phyloP scores from a whole-genome alignment of 2,329 filamentous ascomycete genomes.

The Pseudogymnoascus sp. region DNA sequence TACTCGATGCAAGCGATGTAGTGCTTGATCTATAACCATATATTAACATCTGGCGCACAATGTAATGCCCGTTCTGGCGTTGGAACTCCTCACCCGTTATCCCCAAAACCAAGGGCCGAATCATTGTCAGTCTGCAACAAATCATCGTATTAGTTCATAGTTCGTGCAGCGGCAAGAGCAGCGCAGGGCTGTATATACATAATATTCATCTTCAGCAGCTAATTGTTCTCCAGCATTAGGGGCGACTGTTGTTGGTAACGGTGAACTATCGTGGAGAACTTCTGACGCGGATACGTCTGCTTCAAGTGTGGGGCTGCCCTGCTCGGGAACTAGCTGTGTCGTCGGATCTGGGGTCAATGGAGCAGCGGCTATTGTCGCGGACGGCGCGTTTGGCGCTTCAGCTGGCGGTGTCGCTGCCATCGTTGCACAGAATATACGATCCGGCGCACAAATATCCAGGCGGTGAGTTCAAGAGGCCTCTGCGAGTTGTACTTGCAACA shows the following conservation, averaged over 20 bases:
- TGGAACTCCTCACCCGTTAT: background rate
- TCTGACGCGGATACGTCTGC: background rate
- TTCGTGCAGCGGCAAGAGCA: background rate
- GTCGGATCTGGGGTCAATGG: background rate
- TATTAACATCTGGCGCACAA: background rate
- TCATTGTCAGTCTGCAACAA: background rate
- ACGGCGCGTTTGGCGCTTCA: background rate
- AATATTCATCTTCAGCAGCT: background rate
- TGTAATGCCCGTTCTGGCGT: background rate
- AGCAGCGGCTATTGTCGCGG: background rate
- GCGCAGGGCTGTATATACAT: background rate
- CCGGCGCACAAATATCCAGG: background rate
- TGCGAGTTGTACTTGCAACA: background rate
- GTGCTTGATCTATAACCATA: conserved; percentile 11
- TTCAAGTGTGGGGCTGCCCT: background rate
- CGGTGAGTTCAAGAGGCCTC: background rate
- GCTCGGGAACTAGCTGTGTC: background rate
- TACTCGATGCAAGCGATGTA: conserved; percentile 27
- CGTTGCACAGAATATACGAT: background rate
- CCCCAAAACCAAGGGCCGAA: background rate
- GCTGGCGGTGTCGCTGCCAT: background rate
- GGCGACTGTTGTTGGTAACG: background rate
- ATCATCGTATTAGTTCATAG: background rate
- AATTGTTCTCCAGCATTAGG: background rate
- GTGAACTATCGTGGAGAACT: background rate